These are phyloP conservation scores for Volvox carteri DNA, from an alignment of 163 green algal species.

Conservation along the genomic window DNA sequence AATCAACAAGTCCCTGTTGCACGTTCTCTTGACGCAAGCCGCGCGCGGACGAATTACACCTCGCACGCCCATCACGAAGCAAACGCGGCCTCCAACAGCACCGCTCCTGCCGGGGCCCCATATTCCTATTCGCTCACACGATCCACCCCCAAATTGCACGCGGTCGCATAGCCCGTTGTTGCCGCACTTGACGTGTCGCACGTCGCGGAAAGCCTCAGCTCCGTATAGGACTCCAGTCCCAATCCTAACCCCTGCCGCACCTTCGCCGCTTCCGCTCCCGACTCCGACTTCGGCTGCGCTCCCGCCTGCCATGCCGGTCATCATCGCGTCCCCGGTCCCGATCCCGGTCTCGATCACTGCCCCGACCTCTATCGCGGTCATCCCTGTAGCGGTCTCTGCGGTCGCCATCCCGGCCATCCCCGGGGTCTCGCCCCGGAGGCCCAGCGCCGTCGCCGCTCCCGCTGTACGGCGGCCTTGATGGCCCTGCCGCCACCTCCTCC, in stretches of 20 bases:
- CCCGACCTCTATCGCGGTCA: slow-evolving; percentile 54
- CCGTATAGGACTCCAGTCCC: too few species aligned
- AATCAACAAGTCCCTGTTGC: too few species aligned
- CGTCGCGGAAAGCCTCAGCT: too few species aligned
- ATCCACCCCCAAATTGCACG: too few species aligned
- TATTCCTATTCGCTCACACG: too few species aligned
- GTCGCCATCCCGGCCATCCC: neutral
- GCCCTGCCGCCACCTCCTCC: slow-evolving; percentile 9
- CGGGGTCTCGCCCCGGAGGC: slow-evolving; percentile 25
- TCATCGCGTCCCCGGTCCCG: slow-evolving; percentile 53
- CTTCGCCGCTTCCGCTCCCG: slow-evolving; percentile 47
- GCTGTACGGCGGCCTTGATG: neutral
- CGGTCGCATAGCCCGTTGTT: too few species aligned
- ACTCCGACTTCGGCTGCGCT: slow-evolving; percentile 49
- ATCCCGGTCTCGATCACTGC: slow-evolving; percentile 58
- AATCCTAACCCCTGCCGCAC: neutral
- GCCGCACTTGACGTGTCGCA: too few species aligned
- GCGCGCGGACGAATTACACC: too few species aligned
- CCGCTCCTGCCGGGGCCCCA: too few species aligned
- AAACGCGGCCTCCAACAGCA: too few species aligned
- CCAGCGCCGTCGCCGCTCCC: slow-evolving; percentile 15
- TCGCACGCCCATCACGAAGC: too few species aligned
- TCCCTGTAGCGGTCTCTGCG: slow-evolving; percentile 55
- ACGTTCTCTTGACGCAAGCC: too few species aligned
- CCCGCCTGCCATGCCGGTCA: slow-evolving; percentile 42